Base-by-base conservation (phyloP, 1,284 basidiomycete genomes). In the Blastosporella zonata region DNA sequence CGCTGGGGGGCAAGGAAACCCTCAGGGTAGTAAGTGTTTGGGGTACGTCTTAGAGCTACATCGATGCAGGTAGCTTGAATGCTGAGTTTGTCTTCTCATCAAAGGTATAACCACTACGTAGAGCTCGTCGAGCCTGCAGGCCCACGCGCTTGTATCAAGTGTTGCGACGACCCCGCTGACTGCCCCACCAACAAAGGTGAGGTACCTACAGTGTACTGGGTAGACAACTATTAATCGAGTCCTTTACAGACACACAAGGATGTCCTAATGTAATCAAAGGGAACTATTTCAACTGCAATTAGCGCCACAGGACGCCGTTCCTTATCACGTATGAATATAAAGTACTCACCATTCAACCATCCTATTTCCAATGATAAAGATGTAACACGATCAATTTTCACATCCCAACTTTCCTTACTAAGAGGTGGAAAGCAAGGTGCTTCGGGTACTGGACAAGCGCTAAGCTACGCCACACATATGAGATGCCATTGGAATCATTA, bases 41-140 rank as follows among this genome's bases (percentile, higher is more conserved):
- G 75, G 75, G 71, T 75, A 53, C 34, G 66, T 63, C 36, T 54
- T 20, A 46, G 18, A 17, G 25, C 22, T 43, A 22, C 9, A 37
- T 41, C 8, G 10, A 6, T 23, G 20, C 2, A 31, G 29, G 15
- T 13, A 27, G 25, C 10, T 10, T 27, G 25, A 6, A 37, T 12
- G 18, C 23, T 47, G 23, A 42, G 18, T 51, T n/a, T 42, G 15
- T 28, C 21, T 27, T n/a, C 15, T 31, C 34, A 6, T 9, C 6
- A 44, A 21, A 75, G 74, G 21, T 78, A 73, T 53, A 73, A 73
- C 12, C 72, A 75, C 55, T 77, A 77, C 54, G 74, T 77, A 31
- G 75, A 78, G 53, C 59, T 78, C n/a, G 63, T 78, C 13, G 75
- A 78, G 53, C 75, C 75, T 37, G 59, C 60, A 23, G 72, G 61